Evolutionary conservation across 2,329 filamentous ascomycete genomes (phyloP), one percentile per base, ranked within the genome.

Genomic region (Colletotrichum costaricense): DNA sequence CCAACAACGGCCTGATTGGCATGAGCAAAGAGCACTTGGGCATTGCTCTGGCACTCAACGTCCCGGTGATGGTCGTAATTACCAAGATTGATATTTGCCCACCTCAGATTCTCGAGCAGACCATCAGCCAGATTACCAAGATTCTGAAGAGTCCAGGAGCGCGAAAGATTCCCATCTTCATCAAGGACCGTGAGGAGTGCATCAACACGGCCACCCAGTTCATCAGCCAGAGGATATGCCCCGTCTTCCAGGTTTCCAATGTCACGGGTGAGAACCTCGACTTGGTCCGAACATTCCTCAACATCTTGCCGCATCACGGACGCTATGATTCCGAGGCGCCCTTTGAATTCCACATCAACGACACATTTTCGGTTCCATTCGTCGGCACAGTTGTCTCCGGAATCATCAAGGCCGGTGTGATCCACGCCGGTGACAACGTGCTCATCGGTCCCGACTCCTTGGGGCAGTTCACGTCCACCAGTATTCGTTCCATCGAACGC

Each of bases 71-170:
- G 94, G 95, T 98, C 4, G 93, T 98, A 76, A 92, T 98, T 75
- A 99, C 96, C 82, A 99, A 98, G 86, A 98, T 98, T 76, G 97
- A 98, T 81, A 98, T 98, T 69, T 98, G 97, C 82, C 97, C 97
- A 26, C 95, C 96, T 2, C 94, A 98, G 76, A 98, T 99, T 79
- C 87, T 99, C 28, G 92, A 97, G 84, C 93, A 98, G 85, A 99
- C 97, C 26, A 92, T 98, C 58, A 93, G 92, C 12, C 96, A 98
- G 82, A 90, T 99, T 75, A 96, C 92, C 66, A 94, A 95, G 80
- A 98, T 99, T 64, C 88, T 99, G 76, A 98, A 98, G 82, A 97
- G 94, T 69, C 95, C 95, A 0, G 97, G 95, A 3, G 97, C 97
- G 4, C 90, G 94, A 52, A 99, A 99, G 84, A 97, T 99, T 49